Evolutionary conservation across 306 rosid genomes (phyloP), one percentile per base, ranked within the genome.

Genomic region (Amphicarpaea edgeworthii): DNA sequence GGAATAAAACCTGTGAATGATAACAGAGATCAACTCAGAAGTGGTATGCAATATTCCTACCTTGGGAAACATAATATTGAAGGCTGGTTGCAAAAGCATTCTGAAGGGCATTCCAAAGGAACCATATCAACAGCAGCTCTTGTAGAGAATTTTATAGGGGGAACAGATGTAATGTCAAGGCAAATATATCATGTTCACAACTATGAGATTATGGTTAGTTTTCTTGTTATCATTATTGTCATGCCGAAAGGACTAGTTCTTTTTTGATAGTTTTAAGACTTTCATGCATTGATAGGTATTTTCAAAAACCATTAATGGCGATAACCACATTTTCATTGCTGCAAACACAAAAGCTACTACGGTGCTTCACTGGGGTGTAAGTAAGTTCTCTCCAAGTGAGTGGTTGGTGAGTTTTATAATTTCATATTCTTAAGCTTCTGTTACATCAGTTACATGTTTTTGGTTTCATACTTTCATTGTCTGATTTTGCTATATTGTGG

Each of bases 81-180:
- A 11, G 34, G 23, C 16, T 55, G 62, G 62, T 55, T 55, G 34
- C 62, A 55, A 55, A 55, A 55, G 62, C 37, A 55, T 23, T 55
- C 62, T 21, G 62, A 55, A 55, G 62, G 62, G 62, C 14, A 54
- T 54, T 34, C 14, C 62, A 55, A 55, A 55, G 62, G 62, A 23
- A 23, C 62, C 5, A 5, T 23, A 12, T 55, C 62, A 55, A 55
- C 62, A 55, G 12, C 34, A 55, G 62, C 32, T 55, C 34, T 55
- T 55, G 8, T 55, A 11, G 62, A 21, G 34, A 55, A 55, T 10
- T 55, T 23, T 55, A 55, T 55, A 23, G 62, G 62, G 28, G 62
- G 34, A 55, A 23, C 16, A 23, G n/a, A 55, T 23, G 62, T 53
- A 55, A 11, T 55, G 34, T 55, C 34, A 23, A 55, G 16, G 62